A percentile compares a stretch with the other conserved stretches of the same genome.
Conservation (phyloP, 2,329 filamentous ascomycete genomes). For the Dactylellina parvicollis region DNA sequence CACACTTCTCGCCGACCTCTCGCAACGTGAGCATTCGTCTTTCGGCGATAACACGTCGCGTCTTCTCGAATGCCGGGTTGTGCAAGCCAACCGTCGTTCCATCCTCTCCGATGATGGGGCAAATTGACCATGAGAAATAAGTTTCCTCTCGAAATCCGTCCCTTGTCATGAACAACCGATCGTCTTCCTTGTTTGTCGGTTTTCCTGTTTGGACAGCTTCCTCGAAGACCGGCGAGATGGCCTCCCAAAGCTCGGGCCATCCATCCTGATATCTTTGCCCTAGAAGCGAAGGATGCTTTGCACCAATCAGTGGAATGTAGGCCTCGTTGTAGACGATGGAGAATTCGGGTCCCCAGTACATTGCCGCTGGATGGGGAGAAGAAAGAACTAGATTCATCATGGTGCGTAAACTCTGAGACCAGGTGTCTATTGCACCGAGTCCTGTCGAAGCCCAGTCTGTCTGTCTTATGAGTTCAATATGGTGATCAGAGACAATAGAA, state of each 20-base stretch:
- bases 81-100: constrained; percentile 55
- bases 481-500: constrained; percentile 71
- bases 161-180: constrained; percentile 76
- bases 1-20: constrained; percentile 64
- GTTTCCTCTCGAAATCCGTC: constrained; percentile 63
- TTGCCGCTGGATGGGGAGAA: constrained; percentile 76
- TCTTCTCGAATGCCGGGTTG: constrained; percentile 57
- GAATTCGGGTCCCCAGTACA: constrained; percentile 80
- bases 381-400: constrained; percentile 87
- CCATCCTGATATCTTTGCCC: constrained; percentile 72
- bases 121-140: constrained; percentile 57
- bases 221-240: constrained; percentile 74
- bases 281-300: constrained; percentile 81
- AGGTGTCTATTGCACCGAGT: constrained; percentile 78
- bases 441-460: constrained; percentile 78
- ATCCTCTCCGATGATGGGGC: constrained; percentile 55
- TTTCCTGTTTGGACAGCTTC: constrained; percentile 76
- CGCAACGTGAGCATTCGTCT: constrained; percentile 56
- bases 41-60: constrained; percentile 54
- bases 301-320: constrained; percentile 75
- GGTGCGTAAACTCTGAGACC: constrained; percentile 75
- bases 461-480: constrained; percentile 77
- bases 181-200: constrained; percentile 83
- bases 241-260: constrained; percentile 79
- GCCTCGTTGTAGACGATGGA: constrained; percentile 78